Base-by-base conservation (phyloP, 1,284 basidiomycete genomes). In the Cerrena zonata region DNA sequence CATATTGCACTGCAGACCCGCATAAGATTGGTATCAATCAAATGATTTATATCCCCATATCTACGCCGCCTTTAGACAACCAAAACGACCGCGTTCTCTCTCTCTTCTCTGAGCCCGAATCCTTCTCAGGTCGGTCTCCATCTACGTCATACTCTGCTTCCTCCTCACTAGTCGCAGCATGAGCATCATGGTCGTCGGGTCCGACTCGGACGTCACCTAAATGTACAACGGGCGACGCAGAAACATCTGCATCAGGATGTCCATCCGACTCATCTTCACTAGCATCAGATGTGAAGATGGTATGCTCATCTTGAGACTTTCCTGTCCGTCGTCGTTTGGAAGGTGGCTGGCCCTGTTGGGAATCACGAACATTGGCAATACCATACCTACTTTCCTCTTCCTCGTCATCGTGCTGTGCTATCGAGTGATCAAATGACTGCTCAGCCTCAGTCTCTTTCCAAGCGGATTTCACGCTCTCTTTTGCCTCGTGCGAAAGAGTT, bases 381-480 rank as follows among this genome's bases (percentile, higher is more conserved):
- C 64, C 70, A 61, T 84, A 84, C 27, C 80, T 69, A 44, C 79
- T 80, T 39, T 73, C 73, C 37, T 77, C 77, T 39, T 74, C 72
- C 5, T 66, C 65, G 10, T 64, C 66, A 11, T 56, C 49, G 22
- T 58, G 25, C 15, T 44, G 56, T 21, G 49, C 56, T n/a, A 51
- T 53, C 5, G 21, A 47, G 43, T 58, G 47, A 36, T 69, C 67
- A 2, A 60, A 54, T 3, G 64, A 62, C 5, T 60, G 30, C 5
- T 72, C 71, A 53, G 65, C 63, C 19, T 80, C 77, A n/a, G 69
- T 71, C 41, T 70, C 65, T 38, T 65, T 63, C 67, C 68, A 69
- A 5, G 61, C 74, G 19, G 66, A 65, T 52, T 67, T 61, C n/a
- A 69, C 69, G 39, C 66, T 65, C 41, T 60, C 58, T 44, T 57